Conservation (phyloP, 192 early-diverging fungal species). For the Geosiphon pyriformis region DNA sequence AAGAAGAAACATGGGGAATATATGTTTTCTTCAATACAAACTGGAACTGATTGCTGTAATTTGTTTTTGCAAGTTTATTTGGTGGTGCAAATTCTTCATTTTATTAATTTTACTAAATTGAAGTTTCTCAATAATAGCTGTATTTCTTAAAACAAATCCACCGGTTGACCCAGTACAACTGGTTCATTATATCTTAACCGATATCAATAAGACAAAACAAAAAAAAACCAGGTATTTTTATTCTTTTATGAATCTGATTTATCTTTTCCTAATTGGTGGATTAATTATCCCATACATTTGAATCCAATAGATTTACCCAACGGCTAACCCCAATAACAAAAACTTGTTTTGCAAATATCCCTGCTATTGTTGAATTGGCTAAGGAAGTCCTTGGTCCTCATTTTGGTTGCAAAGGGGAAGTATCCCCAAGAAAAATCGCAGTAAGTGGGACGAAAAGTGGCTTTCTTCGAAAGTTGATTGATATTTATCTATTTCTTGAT, state of each 20-base stretch:
- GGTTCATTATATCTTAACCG: slow-evolving; percentile 31
- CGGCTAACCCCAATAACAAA: slow-evolving; percentile 49
- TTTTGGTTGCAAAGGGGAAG: slow-evolving; percentile 36
- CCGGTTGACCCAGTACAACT: slow-evolving; percentile 41
- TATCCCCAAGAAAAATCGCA: slow-evolving; percentile 29
- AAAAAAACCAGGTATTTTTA: slow-evolving; percentile 40
- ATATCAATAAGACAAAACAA: slow-evolving; percentile 31
- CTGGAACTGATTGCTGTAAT: slow-evolving; percentile 49
- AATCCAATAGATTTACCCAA: slow-evolving; percentile 38
- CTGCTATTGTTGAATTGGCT: slow-evolving; percentile 42
- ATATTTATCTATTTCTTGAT: too few relatives aligned
- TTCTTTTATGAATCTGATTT: slow-evolving; percentile 13
- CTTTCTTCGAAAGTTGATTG: too few relatives aligned
- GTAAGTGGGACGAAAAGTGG: too few relatives aligned
- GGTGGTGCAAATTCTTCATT: too few relatives aligned
- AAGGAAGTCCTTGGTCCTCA: slow-evolving; percentile 36
- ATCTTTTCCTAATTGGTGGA: slow-evolving; percentile 20
- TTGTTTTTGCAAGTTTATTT: too few relatives aligned
- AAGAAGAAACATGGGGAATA: slow-evolving; percentile 41
- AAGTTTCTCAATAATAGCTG: slow-evolving; percentile 32
- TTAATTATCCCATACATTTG: neutral
- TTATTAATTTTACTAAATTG: too few relatives aligned
- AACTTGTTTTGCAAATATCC: slow-evolving; percentile 44
- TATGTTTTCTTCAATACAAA: slow-evolving; percentile 42
- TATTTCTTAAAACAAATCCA: slow-evolving; percentile 43